Evolutionary conservation across 163 green algal genomes (phyloP).

Genomic region (Chlamydomonas reinhardtii): DNA sequence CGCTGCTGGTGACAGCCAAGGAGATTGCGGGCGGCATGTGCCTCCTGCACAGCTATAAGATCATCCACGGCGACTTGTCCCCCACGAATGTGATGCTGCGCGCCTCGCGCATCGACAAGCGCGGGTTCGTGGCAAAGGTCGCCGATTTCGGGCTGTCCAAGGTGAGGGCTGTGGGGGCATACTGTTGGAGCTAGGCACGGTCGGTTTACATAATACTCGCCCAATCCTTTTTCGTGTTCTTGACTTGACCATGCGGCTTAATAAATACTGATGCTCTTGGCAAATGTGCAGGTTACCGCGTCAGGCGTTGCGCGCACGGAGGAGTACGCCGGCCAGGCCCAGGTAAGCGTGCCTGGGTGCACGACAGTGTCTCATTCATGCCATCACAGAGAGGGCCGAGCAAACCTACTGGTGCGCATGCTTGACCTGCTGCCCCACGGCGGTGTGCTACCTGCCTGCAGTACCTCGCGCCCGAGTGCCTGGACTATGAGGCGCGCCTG

Average conservation of each 20-base stretch:
- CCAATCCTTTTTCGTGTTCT: too few relatives aligned
- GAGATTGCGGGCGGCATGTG: conserved; percentile 72
- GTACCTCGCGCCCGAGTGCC: conserved; percentile 40
- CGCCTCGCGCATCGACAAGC: conserved; percentile 50
- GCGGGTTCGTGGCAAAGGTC: conserved; percentile 69
- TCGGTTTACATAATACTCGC: too few relatives aligned
- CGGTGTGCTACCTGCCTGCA: background rate
- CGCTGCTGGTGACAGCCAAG: conserved; percentile 57
- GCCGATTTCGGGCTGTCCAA: conserved; percentile 75
- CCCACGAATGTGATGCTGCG: conserved; percentile 39
- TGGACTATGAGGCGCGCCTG: conserved; percentile 35
- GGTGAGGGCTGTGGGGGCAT: too few relatives aligned
- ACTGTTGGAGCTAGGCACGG: too few relatives aligned
- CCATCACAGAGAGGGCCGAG: too few relatives aligned
- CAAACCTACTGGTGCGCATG: too few relatives aligned
- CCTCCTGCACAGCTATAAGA: conserved; percentile 71
- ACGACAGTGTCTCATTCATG: too few relatives aligned
- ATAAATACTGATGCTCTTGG: too few relatives aligned
- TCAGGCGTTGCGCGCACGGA: conserved; percentile 19
- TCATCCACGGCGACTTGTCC: conserved; percentile 75
- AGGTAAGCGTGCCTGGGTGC: too few relatives aligned
- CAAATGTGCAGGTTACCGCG: conserved; percentile 14
- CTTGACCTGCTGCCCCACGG: too few relatives aligned
- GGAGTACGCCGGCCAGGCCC: conserved; percentile 27
- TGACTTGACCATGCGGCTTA: too few relatives aligned